These are phyloP conservation scores for Botrytis galanthina DNA, from an alignment of 2,329 filamentous ascomycete species.

Conservation along the genomic window DNA sequence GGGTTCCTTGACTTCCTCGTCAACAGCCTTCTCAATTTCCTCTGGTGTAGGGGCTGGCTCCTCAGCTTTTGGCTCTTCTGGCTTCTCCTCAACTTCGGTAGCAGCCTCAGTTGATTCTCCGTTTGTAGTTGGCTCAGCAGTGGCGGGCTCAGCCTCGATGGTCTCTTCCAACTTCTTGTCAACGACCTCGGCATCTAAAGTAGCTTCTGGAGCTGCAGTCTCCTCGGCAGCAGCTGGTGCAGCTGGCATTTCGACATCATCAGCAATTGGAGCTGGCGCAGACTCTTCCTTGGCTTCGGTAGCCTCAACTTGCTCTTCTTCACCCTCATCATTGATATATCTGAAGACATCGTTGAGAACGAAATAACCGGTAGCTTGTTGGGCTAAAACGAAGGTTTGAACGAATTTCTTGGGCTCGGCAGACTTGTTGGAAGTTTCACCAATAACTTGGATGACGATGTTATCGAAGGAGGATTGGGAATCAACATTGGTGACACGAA, in stretches of 20 bases:
- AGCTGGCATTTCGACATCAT: slow-evolving; percentile 39
- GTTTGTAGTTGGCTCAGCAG: slow-evolving; percentile 43
- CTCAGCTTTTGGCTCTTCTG: slow-evolving; percentile 36
- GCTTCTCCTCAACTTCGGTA: slow-evolving; percentile 39
- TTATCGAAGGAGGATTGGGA: slow-evolving; percentile 89
- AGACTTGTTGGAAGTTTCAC: slow-evolving; percentile 93
- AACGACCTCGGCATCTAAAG: slow-evolving; percentile 53
- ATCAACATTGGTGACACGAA: slow-evolving; percentile 96
- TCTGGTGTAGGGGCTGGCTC: slow-evolving; percentile 44
- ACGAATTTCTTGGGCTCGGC: slow-evolving; percentile 92
- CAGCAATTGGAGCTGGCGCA: slow-evolving; percentile 30
- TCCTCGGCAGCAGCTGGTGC: slow-evolving; percentile 39
- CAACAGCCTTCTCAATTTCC: slow-evolving; percentile 51
- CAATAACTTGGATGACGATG: slow-evolving; percentile 97
- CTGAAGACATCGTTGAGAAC: slow-evolving; percentile 98
- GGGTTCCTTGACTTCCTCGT: slow-evolving; percentile 54
- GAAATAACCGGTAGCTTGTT: slow-evolving; percentile 96
- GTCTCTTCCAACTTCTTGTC: slow-evolving; percentile 76
- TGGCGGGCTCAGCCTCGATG: slow-evolving; percentile 40
- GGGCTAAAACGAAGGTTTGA: slow-evolving; percentile 94
- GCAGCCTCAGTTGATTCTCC: slow-evolving; percentile 41
- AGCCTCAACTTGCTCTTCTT: slow-evolving; percentile 62
- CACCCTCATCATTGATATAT: slow-evolving; percentile 81
- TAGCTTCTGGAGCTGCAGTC: slow-evolving; percentile 24
- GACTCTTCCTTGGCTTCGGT: slow-evolving; percentile 36